These are phyloP conservation scores for Amyloporia xantha DNA, from an alignment of 768 basidiomycete species.

Conservation along the genomic window DNA sequence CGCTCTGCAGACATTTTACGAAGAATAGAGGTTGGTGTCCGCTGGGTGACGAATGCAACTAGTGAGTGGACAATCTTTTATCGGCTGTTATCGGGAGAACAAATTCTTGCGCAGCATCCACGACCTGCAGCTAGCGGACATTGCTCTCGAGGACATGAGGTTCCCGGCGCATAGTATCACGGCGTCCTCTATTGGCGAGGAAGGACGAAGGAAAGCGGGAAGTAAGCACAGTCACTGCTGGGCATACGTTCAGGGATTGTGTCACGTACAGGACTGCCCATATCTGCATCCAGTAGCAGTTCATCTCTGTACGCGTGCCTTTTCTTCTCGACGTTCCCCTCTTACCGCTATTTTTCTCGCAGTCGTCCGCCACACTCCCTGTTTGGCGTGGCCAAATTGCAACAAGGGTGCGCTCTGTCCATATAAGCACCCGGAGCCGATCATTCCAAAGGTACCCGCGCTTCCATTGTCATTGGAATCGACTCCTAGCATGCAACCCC, in stretches of 20 bases:
- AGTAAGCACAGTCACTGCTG: conserved; percentile 30
- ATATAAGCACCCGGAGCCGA: conserved; percentile 25
- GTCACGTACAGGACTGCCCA: conserved; percentile 22
- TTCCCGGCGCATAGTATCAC: conserved; percentile 11
- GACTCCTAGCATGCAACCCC: conserved; percentile 4
- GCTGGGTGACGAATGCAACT: conserved; percentile 33
- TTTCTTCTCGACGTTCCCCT: neutral
- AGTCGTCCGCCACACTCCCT: conserved; percentile 33
- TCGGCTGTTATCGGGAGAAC: too few relatives aligned
- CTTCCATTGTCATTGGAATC: conserved; percentile 4
- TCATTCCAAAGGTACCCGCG: conserved; percentile 13
- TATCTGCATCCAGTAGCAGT: conserved; percentile 27
- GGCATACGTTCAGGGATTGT: conserved; percentile 31
- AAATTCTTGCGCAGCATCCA: conserved; percentile 27
- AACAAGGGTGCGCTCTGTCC: conserved; percentile 18
- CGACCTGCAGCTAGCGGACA: conserved; percentile 22
- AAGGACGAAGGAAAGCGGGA: conserved; percentile 12
- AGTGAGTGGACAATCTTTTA: conserved; percentile 27
- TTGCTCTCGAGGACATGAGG: conserved; percentile 19
- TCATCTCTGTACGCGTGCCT: conserved; percentile 27
- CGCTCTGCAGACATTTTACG: conserved; percentile 35
- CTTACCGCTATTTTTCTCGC: neutral
- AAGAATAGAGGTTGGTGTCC: conserved; percentile 39
- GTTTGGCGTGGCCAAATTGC: conserved; percentile 28
- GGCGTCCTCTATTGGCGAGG: conserved; percentile 5